phyloP scores from a whole-genome alignment of 2,329 filamentous ascomycete species.

The Fusarium kyushuense region DNA sequence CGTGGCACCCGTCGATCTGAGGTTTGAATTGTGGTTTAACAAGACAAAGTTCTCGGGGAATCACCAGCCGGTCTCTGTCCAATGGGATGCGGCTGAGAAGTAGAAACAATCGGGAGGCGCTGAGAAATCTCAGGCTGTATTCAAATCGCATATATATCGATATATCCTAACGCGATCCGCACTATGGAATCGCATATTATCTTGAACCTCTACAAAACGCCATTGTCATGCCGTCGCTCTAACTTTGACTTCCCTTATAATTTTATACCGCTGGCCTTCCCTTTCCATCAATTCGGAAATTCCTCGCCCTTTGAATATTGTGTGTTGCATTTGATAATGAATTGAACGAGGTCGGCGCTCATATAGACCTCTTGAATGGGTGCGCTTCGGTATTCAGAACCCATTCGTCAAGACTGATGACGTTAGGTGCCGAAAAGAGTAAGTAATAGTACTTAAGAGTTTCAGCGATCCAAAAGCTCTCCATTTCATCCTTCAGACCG shows the following conservation, averaged over 20 bases:
- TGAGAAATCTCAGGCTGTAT: constrained; percentile 2
- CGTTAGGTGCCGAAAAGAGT: constrained; percentile 75
- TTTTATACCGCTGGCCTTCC: constrained; percentile 6
- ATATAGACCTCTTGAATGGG: constrained; percentile 63
- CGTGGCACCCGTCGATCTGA: constrained; percentile 66
- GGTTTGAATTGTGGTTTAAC: constrained; percentile 57
- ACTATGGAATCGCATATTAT: constrained; percentile 27
- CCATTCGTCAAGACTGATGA: constrained; percentile 77
- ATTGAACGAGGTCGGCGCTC: constrained; percentile 2
- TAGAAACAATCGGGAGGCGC: not conserved
- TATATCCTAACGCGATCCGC: constrained; percentile 24
- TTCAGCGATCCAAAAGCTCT: constrained; percentile 92
- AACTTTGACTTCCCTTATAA: constrained; percentile 15
- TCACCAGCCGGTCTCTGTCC: constrained; percentile 38
- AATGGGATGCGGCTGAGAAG: constrained; percentile 27
- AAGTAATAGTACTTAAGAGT: constrained; percentile 94
- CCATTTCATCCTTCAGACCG: constrained; percentile 73
- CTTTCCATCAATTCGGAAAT: constrained; percentile 4
- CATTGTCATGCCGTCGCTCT: constrained; percentile 15
- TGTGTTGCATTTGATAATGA: constrained; percentile 1
- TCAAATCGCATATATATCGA: constrained; percentile 24
- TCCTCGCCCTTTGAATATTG: not conserved
- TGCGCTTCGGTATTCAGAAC: constrained; percentile 75
- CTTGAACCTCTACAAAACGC: constrained; percentile 34
- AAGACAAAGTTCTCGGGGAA: constrained; percentile 37